A percentile compares a stretch with the other conserved stretches of the same genome.
Conservation (phyloP, 1,139 yeast genomes). For the Taphrina confusa region DNA sequence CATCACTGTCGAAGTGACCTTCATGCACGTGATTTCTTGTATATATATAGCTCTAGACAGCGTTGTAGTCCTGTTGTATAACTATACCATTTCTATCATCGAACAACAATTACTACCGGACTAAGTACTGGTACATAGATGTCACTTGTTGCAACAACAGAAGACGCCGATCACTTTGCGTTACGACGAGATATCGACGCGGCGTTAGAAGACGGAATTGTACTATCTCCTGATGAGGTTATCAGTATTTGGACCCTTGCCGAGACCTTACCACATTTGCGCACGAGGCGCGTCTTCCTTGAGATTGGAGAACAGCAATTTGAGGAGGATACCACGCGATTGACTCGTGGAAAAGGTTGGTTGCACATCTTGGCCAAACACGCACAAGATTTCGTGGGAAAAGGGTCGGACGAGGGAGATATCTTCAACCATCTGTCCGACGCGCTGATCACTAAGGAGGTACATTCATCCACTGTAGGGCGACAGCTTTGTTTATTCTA, state of each 20-base stretch:
- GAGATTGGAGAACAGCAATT: not conserved
- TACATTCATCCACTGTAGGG: not conserved
- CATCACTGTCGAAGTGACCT: too few relatives aligned
- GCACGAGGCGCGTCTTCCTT: conserved; percentile 5
- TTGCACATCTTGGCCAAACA: not conserved
- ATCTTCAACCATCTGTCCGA: not conserved
- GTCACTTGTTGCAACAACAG: not conserved
- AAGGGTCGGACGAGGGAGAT: not conserved
- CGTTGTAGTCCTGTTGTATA: too few relatives aligned
- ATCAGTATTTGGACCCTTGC: not conserved
- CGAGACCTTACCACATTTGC: not conserved
- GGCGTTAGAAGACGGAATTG: not conserved
- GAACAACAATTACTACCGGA: too few relatives aligned
- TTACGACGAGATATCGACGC: not conserved
- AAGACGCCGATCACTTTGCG: not conserved
- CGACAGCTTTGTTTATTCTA: not conserved
- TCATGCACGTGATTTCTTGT: too few relatives aligned
- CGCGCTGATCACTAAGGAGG: not conserved
- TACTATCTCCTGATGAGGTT: not conserved
- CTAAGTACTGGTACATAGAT: too few relatives aligned
- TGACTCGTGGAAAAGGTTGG: not conserved
- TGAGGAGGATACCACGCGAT: not conserved
- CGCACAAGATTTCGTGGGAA: not conserved
- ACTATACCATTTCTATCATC: too few relatives aligned
- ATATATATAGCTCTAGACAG: too few relatives aligned